Evolutionary conservation across 768 basidiomycete species (phyloP).

Genomic region (Tubosaeta brunneosetosa): DNA sequence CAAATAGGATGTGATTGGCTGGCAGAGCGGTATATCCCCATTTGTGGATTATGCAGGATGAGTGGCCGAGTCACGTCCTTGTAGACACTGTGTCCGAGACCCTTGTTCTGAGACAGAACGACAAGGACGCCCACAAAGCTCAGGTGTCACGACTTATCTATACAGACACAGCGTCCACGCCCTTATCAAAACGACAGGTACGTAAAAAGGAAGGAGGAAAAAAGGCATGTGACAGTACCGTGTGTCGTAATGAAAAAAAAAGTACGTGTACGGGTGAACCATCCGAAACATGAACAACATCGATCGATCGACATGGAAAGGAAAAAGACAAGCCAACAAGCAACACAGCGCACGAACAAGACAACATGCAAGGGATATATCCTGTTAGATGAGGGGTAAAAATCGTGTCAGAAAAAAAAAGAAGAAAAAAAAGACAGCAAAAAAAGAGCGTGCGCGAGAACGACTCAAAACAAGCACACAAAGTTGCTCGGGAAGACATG

Average conservation of each 20-base stretch:
- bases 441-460: background rate
- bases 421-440: background rate
- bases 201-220: background rate
- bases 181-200: background rate
- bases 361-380: constrained; percentile 5
- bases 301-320: background rate
- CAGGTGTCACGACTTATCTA: too few species aligned
- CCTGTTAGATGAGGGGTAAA: constrained; percentile 6
- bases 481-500: constrained; percentile 89
- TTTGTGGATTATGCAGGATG: background rate
- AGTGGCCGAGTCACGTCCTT: background rate
- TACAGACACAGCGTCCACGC: background rate
- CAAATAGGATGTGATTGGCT: too few species aligned
- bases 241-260: background rate
- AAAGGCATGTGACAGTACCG: background rate
- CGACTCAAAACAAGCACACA: constrained; percentile 64
- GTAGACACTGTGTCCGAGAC: background rate
- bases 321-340: background rate
- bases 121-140: background rate
- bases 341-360: background rate
- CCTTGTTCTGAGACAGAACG: background rate
- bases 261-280: background rate
- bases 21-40: background rate
- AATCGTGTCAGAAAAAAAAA: background rate
- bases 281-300: background rate